A percentile compares a stretch with the other conserved stretches of the same genome.
These are phyloP conservation scores for Penicillium janthinellum DNA, from an alignment of 2,329 filamentous ascomycete species.

Conservation along the genomic window DNA sequence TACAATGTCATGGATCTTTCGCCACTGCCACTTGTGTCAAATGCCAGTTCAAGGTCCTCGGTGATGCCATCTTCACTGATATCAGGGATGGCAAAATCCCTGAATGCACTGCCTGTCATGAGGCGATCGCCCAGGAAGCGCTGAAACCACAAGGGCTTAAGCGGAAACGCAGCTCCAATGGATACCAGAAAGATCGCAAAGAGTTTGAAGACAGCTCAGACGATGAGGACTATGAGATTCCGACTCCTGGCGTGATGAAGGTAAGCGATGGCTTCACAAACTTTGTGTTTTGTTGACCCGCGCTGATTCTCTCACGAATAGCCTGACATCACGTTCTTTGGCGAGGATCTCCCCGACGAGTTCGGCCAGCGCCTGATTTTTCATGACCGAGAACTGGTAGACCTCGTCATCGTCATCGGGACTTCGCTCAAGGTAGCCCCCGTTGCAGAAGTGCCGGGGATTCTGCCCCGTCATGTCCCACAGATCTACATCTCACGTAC, in stretches of 20 bases:
- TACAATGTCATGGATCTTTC: conserved; percentile 97
- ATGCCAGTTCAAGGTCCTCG: conserved; percentile 72
- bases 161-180: conserved; percentile 55
- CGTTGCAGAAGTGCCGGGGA: conserved; percentile 86
- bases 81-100: conserved; percentile 77
- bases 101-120: conserved; percentile 71
- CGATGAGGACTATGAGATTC: conserved; percentile 64
- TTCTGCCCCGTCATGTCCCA: conserved; percentile 75
- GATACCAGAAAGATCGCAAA: conserved; percentile 55
- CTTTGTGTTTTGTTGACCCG: neutral
- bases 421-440: conserved; percentile 95
- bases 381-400: conserved; percentile 75
- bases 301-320: conserved; percentile 29
- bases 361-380: conserved; percentile 82
- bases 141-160: conserved; percentile 52
- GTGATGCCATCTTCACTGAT: conserved; percentile 76
- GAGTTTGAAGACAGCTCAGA: conserved; percentile 58
- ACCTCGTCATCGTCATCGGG: conserved; percentile 93
- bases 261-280: conserved; percentile 26
- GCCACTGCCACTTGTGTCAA: conserved; percentile 86
- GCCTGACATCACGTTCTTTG: conserved; percentile 98
- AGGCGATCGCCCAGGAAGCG: conserved; percentile 49
- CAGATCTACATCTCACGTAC: conserved; percentile 89
- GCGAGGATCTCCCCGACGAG: conserved; percentile 80
- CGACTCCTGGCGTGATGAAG: conserved; percentile 79